Base-by-base conservation (phyloP, 306 rosid species). In the Astragalus glycyphyllos region DNA sequence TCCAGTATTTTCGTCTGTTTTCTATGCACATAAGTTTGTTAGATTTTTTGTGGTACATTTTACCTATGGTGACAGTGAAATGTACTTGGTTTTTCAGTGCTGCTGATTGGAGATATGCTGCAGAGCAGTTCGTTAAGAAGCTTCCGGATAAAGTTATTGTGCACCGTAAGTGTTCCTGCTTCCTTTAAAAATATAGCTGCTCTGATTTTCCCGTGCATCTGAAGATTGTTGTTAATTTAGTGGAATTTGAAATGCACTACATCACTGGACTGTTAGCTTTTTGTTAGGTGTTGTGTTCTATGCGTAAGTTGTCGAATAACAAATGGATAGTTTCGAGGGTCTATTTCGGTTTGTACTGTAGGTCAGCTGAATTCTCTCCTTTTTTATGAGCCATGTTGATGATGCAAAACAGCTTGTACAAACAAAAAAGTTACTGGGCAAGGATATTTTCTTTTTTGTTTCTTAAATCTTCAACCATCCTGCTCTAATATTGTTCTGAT, bases 51-150 rank as follows among this genome's bases (percentile, higher is more conserved):
- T 20, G 11, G 61, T 60, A 60, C 29, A 60, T 49, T 48, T 16
- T 41, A 58, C 61, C 42, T 37, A 13, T 41, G 2, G 6, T 72
- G 23, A 49, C 8, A 13, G 13, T 49, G 51, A 50, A 58, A 58
- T 35, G 41, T 58, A 41, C 50, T 40, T 40, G 7, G 10, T 40
- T 9, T 40, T 61, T 40, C 50, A 41, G 68, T 40, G 45, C 68
- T 61, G 45, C 68, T 38, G 68, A 61, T 61, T 61, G 68, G 68
- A 61, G 49, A 61, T 61, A 61, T 16, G 68, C 32, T 40, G 68
- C 68, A 1, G 68, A 61, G 8, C 65, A 59, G 47, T 59, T 59
- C 8, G 46, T 61, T 13, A 41, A 61, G 48, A 38, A 29, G 50
- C 50, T 61, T 61, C 68, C 68, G 3, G 68, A 61, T 61, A 16